Conservation (phyloP, 805 yeast genomes). For the Candida krabiensis region DNA sequence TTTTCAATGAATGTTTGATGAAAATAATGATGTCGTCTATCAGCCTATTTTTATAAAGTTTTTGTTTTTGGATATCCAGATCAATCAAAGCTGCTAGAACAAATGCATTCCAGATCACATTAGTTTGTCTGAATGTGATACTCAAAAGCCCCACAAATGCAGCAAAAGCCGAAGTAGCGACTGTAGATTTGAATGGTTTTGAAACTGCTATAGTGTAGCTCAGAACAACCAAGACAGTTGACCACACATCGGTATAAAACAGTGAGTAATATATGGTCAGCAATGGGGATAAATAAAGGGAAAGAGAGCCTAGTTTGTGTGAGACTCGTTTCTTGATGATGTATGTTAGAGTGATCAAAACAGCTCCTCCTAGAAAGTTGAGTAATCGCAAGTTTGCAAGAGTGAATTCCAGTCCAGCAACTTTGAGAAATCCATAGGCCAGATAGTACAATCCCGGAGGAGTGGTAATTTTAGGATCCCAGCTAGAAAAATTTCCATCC, state of each 20-base stretch:
- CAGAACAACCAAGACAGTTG: slow-evolving; percentile 64
- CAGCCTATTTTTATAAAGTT: slow-evolving; percentile 25
- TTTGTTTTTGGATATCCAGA: slow-evolving; percentile 39
- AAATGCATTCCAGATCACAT: slow-evolving; percentile 80
- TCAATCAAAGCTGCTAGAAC: slow-evolving; percentile 57
- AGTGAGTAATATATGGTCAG: slow-evolving; percentile 70
- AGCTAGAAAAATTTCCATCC: slow-evolving; percentile 54
- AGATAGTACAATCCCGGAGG: slow-evolving; percentile 86
- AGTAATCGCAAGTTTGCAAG: slow-evolving; percentile 49
- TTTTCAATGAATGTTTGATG: slow-evolving; percentile 33
- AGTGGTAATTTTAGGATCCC: slow-evolving; percentile 93
- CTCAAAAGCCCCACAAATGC: slow-evolving; percentile 61
- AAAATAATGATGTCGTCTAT: slow-evolving; percentile 23
- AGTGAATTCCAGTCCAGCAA: slow-evolving; percentile 31
- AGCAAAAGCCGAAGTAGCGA: slow-evolving; percentile 36
- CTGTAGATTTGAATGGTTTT: slow-evolving; percentile 19
- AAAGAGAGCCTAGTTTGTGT: slow-evolving; percentile 19
- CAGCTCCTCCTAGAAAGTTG: slow-evolving; percentile 66
- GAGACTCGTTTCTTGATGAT: slow-evolving; percentile 14
- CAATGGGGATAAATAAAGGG: slow-evolving; percentile 62
- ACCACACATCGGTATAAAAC: slow-evolving; percentile 94
- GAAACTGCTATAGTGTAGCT: slow-evolving; percentile 49
- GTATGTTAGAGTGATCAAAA: slow-evolving; percentile 33
- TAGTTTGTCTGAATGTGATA: slow-evolving; percentile 84
- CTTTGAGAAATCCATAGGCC: slow-evolving; percentile 39